A percentile compares a stretch with the other conserved stretches of the same genome.
phyloP scores from a whole-genome alignment of 495 filamentous ascomycete genomes.

The Platismatia glauca region DNA sequence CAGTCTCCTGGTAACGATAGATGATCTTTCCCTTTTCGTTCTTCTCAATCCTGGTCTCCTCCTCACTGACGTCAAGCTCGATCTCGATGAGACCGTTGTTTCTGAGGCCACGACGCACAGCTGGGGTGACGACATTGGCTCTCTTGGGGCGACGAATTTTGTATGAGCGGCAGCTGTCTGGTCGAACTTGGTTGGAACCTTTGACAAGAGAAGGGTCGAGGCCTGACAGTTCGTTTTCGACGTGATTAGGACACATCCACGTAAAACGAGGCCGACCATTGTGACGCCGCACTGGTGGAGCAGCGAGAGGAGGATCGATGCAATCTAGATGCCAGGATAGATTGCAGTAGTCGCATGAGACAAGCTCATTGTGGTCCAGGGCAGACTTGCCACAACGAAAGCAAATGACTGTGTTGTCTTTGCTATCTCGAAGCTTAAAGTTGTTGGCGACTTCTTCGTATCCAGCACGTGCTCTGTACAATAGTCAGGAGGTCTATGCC shows the following conservation, averaged over 20 bases:
- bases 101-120: constrained; percentile 47
- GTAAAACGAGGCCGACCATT: constrained; percentile 46
- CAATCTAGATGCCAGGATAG: constrained; percentile 88
- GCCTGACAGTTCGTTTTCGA: constrained; percentile 51
- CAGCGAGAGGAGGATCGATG: constrained; percentile 72
- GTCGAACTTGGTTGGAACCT: constrained; percentile 19
- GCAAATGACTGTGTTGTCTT: constrained; percentile 64
- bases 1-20: constrained; percentile 59
- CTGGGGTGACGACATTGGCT: constrained; percentile 36
- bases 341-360: constrained; percentile 74
- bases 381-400: constrained; percentile 55
- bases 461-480: constrained; percentile 43
- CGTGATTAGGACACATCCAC: constrained; percentile 87
- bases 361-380: constrained; percentile 50
- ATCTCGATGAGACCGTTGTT: constrained; percentile 79
- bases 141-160: constrained; percentile 48
- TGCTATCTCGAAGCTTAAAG: constrained; percentile 52
- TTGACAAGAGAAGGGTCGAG: constrained; percentile 32
- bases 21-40: constrained; percentile 44
- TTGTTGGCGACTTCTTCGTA: constrained; percentile 60
- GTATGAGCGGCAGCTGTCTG: constrained; percentile 23
- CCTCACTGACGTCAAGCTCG: constrained; percentile 50
- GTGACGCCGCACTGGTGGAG: constrained; percentile 40
- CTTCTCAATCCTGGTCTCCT: constrained; percentile 46
- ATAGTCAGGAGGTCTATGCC: constrained; percentile 2